Evolutionary conservation across 192 early-diverging fungal genomes (phyloP).

Genomic region (Coemansia sp.): DNA sequence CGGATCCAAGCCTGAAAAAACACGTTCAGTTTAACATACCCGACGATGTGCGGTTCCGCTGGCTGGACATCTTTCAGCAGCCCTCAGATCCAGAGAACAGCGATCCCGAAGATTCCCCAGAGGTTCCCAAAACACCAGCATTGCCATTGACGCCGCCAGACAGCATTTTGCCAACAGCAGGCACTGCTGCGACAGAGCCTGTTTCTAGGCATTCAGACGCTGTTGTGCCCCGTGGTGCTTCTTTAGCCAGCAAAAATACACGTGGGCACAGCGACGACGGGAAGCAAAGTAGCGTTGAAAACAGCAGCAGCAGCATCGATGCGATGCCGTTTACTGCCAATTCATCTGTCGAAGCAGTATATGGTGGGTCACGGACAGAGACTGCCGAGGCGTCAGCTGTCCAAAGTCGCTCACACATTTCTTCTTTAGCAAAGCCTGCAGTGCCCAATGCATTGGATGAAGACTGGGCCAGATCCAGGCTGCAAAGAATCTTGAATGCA

Average conservation of each 20-base stretch:
- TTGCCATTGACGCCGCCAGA: neutral
- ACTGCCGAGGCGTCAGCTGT: constrained; percentile 18
- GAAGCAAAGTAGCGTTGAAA: neutral
- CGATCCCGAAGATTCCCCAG: neutral
- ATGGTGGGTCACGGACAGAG: constrained; percentile 44
- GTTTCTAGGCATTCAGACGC: neutral
- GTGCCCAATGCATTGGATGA: neutral
- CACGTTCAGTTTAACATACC: constrained; percentile 51
- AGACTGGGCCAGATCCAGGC: neutral
- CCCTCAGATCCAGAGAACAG: constrained; percentile 27
- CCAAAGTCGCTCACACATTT: constrained; percentile 1
- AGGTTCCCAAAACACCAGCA: neutral
- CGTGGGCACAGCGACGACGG: neutral
- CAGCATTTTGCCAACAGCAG: neutral
- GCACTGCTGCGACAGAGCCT: neutral
- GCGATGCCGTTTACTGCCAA: constrained; percentile 26
- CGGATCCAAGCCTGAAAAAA: constrained; percentile 1
- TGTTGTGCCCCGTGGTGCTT: neutral
- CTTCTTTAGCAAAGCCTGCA: constrained; percentile 1
- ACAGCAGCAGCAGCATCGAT: constrained; percentile 11
- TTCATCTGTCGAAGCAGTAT: constrained; percentile 52
- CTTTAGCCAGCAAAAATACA: neutral
- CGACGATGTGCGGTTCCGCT: constrained; percentile 54
- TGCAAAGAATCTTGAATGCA: neutral
- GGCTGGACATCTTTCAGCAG: constrained; percentile 53